These are phyloP conservation scores for Monoraphidium neglectum DNA, from an alignment of 139 green algal species.

Conservation along the genomic window DNA sequence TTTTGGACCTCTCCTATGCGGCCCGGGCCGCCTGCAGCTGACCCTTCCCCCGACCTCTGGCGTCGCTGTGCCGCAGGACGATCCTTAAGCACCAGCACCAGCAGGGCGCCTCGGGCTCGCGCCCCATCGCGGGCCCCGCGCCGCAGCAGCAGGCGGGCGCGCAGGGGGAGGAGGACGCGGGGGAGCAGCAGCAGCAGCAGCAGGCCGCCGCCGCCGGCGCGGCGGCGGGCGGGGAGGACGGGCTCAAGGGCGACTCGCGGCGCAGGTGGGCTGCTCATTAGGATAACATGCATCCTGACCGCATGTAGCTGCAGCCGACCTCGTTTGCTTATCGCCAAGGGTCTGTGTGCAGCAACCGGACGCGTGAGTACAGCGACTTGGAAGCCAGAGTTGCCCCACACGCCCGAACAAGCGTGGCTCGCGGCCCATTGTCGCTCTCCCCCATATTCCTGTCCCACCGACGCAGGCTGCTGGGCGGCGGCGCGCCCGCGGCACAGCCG, in stretches of 20 bases:
- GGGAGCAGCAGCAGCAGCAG: slow-evolving; percentile 19
- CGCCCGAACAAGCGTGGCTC: too few species aligned
- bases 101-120: too few species aligned
- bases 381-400: too few species aligned
- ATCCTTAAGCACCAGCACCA: slow-evolving; percentile 33
- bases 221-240: neutral
- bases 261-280: slow-evolving; percentile 8
- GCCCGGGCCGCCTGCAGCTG: too few species aligned
- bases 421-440: too few species aligned
- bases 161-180: slow-evolving; percentile 1
- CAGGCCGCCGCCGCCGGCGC: neutral
- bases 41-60: too few species aligned
- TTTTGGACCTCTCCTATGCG: too few species aligned
- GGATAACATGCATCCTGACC: neutral
- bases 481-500: too few species aligned
- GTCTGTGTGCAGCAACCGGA: neutral
- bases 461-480: too few species aligned
- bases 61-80: neutral
- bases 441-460: too few species aligned
- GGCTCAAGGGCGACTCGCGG: neutral
- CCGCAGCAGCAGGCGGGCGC: slow-evolving; percentile 21
- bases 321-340: neutral
- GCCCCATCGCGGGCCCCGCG: neutral
- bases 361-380: too few species aligned
- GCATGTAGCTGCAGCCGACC: neutral